Evolutionary conservation across 2,329 filamentous ascomycete species (phyloP).

Genomic region (Claviceps digitariae): DNA sequence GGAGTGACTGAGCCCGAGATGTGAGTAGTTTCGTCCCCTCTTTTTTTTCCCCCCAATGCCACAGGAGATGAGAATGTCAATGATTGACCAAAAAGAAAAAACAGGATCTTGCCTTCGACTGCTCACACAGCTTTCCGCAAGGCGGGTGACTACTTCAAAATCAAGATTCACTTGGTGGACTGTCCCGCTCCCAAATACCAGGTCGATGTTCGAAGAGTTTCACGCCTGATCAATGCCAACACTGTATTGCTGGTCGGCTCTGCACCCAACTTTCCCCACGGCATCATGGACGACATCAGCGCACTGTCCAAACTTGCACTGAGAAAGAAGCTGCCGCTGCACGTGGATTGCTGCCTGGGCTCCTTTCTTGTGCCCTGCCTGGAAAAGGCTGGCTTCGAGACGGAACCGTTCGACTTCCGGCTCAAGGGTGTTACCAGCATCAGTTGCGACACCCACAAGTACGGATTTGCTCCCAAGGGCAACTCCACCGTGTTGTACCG

Average conservation of each 20-base stretch:
- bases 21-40: constrained; percentile 32
- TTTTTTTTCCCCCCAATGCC: neutral
- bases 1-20: constrained; percentile 90
- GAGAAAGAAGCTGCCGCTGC: constrained; percentile 69
- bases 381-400: constrained; percentile 82
- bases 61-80: neutral
- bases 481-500: constrained; percentile 92
- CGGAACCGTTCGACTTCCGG: constrained; percentile 82
- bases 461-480: constrained; percentile 95
- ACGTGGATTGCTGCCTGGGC: constrained; percentile 95
- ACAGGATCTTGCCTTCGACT: constrained; percentile 82
- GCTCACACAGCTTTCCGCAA: constrained; percentile 96
- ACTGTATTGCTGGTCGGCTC: constrained; percentile 88
- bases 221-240: constrained; percentile 83
- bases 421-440: constrained; percentile 91
- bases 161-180: constrained; percentile 79
- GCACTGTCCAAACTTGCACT: constrained; percentile 71
- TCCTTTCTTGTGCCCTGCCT: constrained; percentile 92
- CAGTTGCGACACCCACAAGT: constrained; percentile 96
- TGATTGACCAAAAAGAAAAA: neutral
- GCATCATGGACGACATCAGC: constrained; percentile 91
- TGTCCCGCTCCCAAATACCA: constrained; percentile 79
- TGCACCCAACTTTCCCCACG: constrained; percentile 94
- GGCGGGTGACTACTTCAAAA: constrained; percentile 89
- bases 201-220: constrained; percentile 65